Conservation (phyloP, 2,329 filamentous ascomycete genomes). For the Ascochyta clinopodiicola region DNA sequence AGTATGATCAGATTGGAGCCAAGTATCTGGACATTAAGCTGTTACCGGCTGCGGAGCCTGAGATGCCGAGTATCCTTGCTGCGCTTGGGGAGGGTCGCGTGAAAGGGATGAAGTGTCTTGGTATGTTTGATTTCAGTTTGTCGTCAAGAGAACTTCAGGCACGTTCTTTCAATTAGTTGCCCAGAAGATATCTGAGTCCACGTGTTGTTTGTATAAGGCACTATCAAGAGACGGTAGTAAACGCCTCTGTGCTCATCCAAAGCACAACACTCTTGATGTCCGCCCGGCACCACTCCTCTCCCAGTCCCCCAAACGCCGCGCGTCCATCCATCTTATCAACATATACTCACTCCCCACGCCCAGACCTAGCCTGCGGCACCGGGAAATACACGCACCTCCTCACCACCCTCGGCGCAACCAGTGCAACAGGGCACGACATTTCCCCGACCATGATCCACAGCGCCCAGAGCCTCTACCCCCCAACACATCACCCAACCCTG, state of each 20-base stretch:
- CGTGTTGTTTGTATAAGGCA: too few species aligned
- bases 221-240: too few species aligned
- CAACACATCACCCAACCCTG: conserved; percentile 19
- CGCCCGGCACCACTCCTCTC: too few species aligned
- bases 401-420: conserved; percentile 27
- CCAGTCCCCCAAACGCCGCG: too few species aligned
- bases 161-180: too few species aligned
- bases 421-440: conserved; percentile 37
- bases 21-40: conserved; percentile 35
- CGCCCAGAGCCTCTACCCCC: conserved; percentile 28
- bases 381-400: conserved; percentile 37
- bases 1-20: conserved; percentile 39
- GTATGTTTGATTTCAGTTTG: conserved; percentile 19
- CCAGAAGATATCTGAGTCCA: too few species aligned
- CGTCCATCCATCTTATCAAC: too few species aligned
- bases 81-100: conserved; percentile 33
- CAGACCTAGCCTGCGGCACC: conserved; percentile 42
- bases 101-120: conserved; percentile 32
- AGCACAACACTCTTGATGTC: too few species aligned
- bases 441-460: conserved; percentile 34
- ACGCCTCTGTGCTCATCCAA: too few species aligned
- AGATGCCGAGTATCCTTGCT: conserved; percentile 27
- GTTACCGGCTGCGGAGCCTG: conserved; percentile 29
- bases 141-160: too few species aligned
- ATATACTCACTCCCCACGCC: neutral